Base-by-base conservation (phyloP, 2,329 filamentous ascomycete genomes). In the Calycina marina region DNA sequence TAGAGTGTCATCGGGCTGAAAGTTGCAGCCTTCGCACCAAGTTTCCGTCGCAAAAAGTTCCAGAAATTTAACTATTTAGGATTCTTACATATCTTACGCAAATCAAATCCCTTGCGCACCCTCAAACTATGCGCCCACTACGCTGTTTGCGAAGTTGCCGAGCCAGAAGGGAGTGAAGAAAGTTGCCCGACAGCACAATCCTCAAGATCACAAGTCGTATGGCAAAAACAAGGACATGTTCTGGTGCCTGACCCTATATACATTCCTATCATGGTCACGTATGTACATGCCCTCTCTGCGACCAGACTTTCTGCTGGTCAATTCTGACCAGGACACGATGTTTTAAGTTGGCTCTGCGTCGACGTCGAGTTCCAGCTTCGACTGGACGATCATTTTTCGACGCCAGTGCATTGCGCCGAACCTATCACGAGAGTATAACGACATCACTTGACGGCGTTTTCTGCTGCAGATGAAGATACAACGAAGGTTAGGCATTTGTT, bases 51-150 rank as follows among this genome's bases (percentile, higher is more conserved):
- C 15, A 25, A 28, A 26, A 32, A 33, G 28, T 29, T 37, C 35
- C 14, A 37, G 31, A 34, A 34, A 34, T 31, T 34, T 34, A 37
- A 37, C 22, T 37, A 12, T 37, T 34, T 37, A 25, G 28, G 31
- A 34, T 31, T 25, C 27, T 25, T 35, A 30, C 25, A 38, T 34
- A 32, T 28, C 32, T 35, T 38, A 29, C 28, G 32, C 25, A 38
- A 38, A 34, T 35, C 18, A 36, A 36, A 36, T 32, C 25, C 25
- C 25, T 25, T 18, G 25, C 4, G 25, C 25, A 36, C 15, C 30
- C 17, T 32, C 25, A 32, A 36, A 36, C 34, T 37, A 25, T 32
- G 25, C 35, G 35, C 18, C 30, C 30, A 11, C 14, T 37, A 26
- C 30, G 25, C 1, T 24, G 14, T 25, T 33, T 18, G 31, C 30